A percentile compares a stretch with the other conserved stretches of the same genome.
phyloP scores from a whole-genome alignment of 73 alveolate species.

The Paraurostyla sp. region DNA sequence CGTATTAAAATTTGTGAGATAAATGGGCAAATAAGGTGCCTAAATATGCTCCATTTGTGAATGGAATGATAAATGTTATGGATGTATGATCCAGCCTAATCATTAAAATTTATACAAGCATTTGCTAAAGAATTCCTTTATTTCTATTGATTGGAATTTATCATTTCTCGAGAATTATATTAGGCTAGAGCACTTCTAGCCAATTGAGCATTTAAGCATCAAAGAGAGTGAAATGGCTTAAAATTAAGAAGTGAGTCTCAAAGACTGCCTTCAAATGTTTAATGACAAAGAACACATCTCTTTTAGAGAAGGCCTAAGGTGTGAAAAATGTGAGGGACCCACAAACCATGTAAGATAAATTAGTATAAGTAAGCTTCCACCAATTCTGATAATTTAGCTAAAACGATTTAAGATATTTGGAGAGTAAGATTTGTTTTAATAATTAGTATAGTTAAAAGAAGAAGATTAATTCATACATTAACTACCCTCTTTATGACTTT shows the following conservation, averaged over 20 bases:
- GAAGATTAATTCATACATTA: conserved; percentile 21
- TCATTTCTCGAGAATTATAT: background rate
- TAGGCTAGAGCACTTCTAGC: background rate
- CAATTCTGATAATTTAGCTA: conserved; percentile 80
- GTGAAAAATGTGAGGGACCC: conserved; percentile 72
- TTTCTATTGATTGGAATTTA: conserved; percentile 59
- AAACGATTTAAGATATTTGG: conserved; percentile 78
- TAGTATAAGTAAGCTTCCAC: conserved; percentile 78
- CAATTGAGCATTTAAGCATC: background rate
- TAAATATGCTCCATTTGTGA: conserved; percentile 29
- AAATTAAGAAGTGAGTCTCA: background rate
- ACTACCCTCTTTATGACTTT: conserved; percentile 70
- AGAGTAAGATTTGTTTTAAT: background rate
- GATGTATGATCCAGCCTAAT: conserved; percentile 52
- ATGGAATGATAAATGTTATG: conserved; percentile 55
- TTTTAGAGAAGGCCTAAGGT: background rate
- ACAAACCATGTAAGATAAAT: conserved; percentile 77
- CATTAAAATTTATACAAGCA: background rate
- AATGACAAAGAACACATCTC: background rate
- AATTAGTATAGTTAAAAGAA: background rate
- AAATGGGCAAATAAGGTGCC: background rate
- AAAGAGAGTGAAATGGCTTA: background rate
- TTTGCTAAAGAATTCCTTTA: background rate
- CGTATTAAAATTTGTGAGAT: conserved; percentile 18
- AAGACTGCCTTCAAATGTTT: conserved; percentile 27